Percentiles rank a stretch among this genome's conserved stretches.
Evolutionary conservation across 257 asterid species (phyloP).

Genomic region (Fraxinus excelsior): DNA sequence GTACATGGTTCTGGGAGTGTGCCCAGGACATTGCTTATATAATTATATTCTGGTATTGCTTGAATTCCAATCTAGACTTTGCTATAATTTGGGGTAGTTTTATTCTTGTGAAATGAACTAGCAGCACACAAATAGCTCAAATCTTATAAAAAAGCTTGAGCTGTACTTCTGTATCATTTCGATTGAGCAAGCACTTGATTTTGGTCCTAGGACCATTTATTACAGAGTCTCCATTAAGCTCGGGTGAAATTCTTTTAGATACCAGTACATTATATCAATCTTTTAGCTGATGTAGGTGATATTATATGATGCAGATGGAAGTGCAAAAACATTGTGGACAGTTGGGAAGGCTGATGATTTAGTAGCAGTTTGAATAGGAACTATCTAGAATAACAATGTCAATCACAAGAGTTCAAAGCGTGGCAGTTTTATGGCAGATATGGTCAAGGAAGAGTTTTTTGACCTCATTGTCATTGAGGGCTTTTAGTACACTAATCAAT

Average conservation of each 20-base stretch:
- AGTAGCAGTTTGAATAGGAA: constrained; percentile 11
- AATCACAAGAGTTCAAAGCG: constrained; percentile 26
- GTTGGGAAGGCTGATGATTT: constrained; percentile 15
- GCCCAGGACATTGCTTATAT: background rate
- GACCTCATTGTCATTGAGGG: constrained; percentile 27
- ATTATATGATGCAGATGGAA: background rate
- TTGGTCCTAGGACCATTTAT: background rate
- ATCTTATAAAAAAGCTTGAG: background rate
- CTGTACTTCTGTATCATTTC: background rate
- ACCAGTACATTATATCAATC: background rate
- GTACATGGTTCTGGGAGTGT: background rate
- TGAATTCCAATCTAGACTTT: background rate
- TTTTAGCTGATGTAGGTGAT: background rate
- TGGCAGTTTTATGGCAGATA: constrained; percentile 29
- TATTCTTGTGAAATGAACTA: background rate
- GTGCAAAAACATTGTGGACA: constrained; percentile 5
- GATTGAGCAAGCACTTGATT: background rate
- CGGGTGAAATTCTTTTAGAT: background rate
- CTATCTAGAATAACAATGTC: constrained; percentile 26
- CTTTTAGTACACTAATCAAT: constrained; percentile 26
- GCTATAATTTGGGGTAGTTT: background rate
- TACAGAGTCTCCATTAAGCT: background rate
- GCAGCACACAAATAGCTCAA: background rate
- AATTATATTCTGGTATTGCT: background rate
- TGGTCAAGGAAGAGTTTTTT: constrained; percentile 21